A percentile compares a stretch with the other conserved stretches of the same genome.
phyloP scores from a whole-genome alignment of 2,329 filamentous ascomycete genomes.

The Metarhizium humberi region DNA sequence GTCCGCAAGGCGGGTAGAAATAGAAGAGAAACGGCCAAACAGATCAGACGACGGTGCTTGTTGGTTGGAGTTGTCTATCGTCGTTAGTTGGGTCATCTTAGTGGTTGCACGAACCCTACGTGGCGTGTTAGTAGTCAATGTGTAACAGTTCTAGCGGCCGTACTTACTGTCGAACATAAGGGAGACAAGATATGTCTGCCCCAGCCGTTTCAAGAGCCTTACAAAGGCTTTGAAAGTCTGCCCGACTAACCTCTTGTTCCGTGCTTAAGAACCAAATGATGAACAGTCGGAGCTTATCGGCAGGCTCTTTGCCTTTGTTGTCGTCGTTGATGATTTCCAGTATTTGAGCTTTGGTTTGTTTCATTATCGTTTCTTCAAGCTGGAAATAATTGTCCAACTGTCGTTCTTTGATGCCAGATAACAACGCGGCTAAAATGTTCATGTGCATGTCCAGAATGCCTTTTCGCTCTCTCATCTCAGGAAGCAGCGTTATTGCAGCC shows the following conservation, averaged over 20 bases:
- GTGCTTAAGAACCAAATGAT: slow-evolving; percentile 96
- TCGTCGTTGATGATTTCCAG: slow-evolving; percentile 75
- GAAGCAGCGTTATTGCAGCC: slow-evolving; percentile 85
- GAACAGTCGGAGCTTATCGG: slow-evolving; percentile 88
- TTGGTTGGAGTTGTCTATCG: slow-evolving; percentile 59
- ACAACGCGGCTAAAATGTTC: slow-evolving; percentile 79
- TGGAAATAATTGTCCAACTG: slow-evolving; percentile 96
- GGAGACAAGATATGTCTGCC: slow-evolving; percentile 65
- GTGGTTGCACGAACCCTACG: slow-evolving; percentile 79
- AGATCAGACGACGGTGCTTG: slow-evolving; percentile 60
- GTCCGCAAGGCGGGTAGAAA: slow-evolving; percentile 86
- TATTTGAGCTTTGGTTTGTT: slow-evolving; percentile 83
- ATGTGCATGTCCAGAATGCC: slow-evolving; percentile 96
- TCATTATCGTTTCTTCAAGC: slow-evolving; percentile 84
- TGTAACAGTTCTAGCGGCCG: not conserved
- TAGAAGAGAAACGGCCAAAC: slow-evolving; percentile 86
- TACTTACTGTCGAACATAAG: slow-evolving; percentile 76
- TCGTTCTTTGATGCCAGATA: slow-evolving; percentile 80
- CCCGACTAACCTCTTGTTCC: slow-evolving; percentile 74
- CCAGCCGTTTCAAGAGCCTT: slow-evolving; percentile 70
- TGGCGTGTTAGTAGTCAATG: slow-evolving; percentile 18
- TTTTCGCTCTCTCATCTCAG: slow-evolving; percentile 87
- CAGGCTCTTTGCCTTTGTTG: slow-evolving; percentile 72
- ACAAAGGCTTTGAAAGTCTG: slow-evolving; percentile 79
- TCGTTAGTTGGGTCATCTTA: slow-evolving; percentile 96